These are phyloP conservation scores for Chaetothyriales sp. DNA, from an alignment of 2,329 filamentous ascomycete genomes.

Conservation along the genomic window DNA sequence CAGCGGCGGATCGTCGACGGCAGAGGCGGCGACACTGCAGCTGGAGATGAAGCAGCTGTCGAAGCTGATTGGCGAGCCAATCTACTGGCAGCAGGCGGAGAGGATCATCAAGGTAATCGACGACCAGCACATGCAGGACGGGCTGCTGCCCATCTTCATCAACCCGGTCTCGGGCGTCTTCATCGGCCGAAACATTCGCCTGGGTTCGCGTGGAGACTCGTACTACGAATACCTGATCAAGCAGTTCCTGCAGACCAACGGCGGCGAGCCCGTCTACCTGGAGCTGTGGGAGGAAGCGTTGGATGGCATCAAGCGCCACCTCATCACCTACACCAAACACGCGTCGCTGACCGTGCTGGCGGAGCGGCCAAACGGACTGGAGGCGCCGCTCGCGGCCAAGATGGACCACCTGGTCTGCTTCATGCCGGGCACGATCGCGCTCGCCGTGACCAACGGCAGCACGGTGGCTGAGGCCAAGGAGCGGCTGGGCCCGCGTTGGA, in stretches of 20 bases:
- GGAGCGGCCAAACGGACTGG: constrained; percentile 65
- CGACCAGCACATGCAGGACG: constrained; percentile 62
- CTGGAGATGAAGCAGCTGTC: constrained; percentile 95
- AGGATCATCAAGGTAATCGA: constrained; percentile 86
- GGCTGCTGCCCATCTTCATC: constrained; percentile 84
- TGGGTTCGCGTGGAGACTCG: constrained; percentile 88
- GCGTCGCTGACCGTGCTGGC: constrained; percentile 78
- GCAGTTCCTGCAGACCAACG: constrained; percentile 87
- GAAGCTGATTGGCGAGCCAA: constrained; percentile 80
- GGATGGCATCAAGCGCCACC: constrained; percentile 73
- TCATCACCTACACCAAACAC: constrained; percentile 74
- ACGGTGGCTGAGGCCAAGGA: constrained; percentile 60
- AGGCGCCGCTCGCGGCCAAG: constrained; percentile 58
- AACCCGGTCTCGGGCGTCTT: constrained; percentile 68
- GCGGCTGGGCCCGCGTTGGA: constrained; percentile 42
- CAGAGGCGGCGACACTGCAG: constrained; percentile 82
- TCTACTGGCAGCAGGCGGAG: constrained; percentile 86
- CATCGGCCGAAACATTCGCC: constrained; percentile 68
- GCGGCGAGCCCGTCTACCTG: constrained; percentile 70
- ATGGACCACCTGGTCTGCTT: constrained; percentile 99
- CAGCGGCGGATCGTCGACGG: constrained; percentile 79
- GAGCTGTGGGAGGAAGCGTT: constrained; percentile 89
- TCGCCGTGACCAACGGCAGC: constrained; percentile 69
- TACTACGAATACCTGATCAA: constrained; percentile 99
- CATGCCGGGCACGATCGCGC: constrained; percentile 86